phyloP scores from a whole-genome alignment of 306 rosid species.

The Hippophae gyantsensis region DNA sequence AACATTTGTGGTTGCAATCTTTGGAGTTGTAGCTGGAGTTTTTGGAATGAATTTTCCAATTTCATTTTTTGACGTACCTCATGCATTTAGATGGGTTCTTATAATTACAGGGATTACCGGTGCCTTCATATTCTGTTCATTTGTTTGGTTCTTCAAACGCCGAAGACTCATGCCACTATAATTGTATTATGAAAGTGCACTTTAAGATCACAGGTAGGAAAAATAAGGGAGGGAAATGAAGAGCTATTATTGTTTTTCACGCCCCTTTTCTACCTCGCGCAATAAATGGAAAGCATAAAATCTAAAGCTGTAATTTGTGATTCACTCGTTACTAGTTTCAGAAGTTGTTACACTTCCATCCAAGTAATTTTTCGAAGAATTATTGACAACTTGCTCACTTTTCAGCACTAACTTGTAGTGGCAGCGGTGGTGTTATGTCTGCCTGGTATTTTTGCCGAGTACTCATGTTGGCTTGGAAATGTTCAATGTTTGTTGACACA shows the following conservation, averaged over 20 bases:
- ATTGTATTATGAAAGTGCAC: conserved; percentile 14
- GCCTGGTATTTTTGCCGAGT: no score
- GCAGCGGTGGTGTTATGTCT: no score
- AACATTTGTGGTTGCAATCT: conserved; percentile 90
- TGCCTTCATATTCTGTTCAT: conserved; percentile 58
- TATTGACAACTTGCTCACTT: no score
- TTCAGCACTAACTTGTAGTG: no score
- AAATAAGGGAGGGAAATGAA: not conserved
- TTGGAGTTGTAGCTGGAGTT: conserved; percentile 93
- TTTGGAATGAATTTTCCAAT: conserved; percentile 91
- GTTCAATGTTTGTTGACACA: no score
- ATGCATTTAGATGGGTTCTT: conserved; percentile 88
- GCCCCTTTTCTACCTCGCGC: no score
- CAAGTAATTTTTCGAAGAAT: no score
- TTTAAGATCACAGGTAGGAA: conserved; percentile 2
- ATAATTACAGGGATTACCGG: conserved; percentile 65
- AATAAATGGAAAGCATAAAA: no score
- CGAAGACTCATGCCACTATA: conserved; percentile 97
- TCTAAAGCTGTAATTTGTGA: no score
- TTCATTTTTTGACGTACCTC: conserved; percentile 44
- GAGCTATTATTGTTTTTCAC: not conserved
- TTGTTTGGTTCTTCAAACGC: conserved; percentile 92
- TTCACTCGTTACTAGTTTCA: no score
- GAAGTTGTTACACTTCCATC: no score
- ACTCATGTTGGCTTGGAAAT: no score